These are phyloP conservation scores for Dactylellina sp. DNA, from an alignment of 2,329 filamentous ascomycete genomes.

Conservation along the genomic window DNA sequence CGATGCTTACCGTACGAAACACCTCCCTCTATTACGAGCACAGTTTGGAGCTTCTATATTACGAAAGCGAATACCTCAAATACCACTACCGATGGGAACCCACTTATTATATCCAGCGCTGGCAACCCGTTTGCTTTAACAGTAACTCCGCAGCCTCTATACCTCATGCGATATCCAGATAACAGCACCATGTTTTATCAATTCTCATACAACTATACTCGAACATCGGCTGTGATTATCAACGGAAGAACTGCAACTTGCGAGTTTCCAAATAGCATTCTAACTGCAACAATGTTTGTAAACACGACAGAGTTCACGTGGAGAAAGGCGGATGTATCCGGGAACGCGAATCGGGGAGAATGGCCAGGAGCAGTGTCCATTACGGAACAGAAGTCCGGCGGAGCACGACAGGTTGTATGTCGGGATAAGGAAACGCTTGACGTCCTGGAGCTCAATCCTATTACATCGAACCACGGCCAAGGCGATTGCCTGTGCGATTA, in stretches of 20 bases:
- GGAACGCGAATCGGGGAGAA: constrained; percentile 35
- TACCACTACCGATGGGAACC: constrained; percentile 8
- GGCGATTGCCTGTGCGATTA: constrained; percentile 50
- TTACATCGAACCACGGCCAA: constrained; percentile 11
- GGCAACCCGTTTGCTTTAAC: constrained; percentile 27
- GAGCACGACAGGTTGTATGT: constrained; percentile 45
- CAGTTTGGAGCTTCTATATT: constrained; percentile 47
- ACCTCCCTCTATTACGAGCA: constrained; percentile 17
- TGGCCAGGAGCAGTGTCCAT: constrained; percentile 41
- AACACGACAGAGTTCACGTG: constrained; percentile 32
- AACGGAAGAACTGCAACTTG: constrained; percentile 24
- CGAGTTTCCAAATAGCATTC: constrained; percentile 44
- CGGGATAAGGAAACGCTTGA: constrained; percentile 33
- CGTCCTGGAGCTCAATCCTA: constrained; percentile 23
- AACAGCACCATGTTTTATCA: constrained; percentile 38
- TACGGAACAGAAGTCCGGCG: constrained; percentile 34
- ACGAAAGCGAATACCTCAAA: constrained; percentile 19
- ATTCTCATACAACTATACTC: constrained; percentile 47
- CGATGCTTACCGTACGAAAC: constrained; percentile 44
- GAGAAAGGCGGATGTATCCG: constrained; percentile 18
- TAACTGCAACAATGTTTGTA: constrained; percentile 42
- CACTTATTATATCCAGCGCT: constrained; percentile 3
- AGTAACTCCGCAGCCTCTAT: constrained; percentile 31
- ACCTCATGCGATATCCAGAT: constrained; percentile 32
- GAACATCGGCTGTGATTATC: constrained; percentile 16